phyloP scores from a whole-genome alignment of 352 stramenopile species.

The Nothophytophthora sp. region DNA sequence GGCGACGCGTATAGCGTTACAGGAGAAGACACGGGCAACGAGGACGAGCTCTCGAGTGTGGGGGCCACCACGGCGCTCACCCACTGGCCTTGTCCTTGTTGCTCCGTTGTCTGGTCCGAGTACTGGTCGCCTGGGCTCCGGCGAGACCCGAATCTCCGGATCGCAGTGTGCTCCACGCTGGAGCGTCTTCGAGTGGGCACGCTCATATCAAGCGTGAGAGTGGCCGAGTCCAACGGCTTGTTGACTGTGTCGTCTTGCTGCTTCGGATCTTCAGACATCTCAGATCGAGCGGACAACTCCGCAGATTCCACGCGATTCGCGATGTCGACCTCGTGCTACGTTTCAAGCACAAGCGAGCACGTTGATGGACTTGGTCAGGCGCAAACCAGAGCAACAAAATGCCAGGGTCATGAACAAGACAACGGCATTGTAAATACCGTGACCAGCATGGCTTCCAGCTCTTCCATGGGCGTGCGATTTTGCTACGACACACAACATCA shows the following conservation, averaged over 20 bases:
- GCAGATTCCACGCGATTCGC: constrained; percentile 15
- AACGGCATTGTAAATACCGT: background rate
- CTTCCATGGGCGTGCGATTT: constrained; percentile 68
- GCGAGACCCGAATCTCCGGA: constrained; percentile 19
- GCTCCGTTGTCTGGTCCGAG: background rate
- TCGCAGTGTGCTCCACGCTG: constrained; percentile 10
- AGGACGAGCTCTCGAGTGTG: background rate
- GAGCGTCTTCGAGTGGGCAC: constrained; percentile 1
- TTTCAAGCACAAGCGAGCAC: background rate
- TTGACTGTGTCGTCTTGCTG: constrained; percentile 1
- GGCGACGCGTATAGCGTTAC: background rate
- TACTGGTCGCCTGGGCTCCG: constrained; percentile 14
- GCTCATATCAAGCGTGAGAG: constrained; percentile 3
- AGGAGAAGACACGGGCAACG: background rate
- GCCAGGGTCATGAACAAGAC: background rate
- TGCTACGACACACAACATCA: constrained; percentile 28
- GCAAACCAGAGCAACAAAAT: background rate
- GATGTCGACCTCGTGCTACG: constrained; percentile 11
- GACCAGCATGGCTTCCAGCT: constrained; percentile 39
- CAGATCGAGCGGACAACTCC: background rate
- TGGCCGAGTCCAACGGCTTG: constrained; percentile 7
- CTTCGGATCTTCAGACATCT: constrained; percentile 3
- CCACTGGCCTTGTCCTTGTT: background rate
- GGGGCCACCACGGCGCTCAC: background rate
- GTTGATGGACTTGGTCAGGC: background rate